Conservation (phyloP, 345 rosid species). For the Salix exigua region DNA sequence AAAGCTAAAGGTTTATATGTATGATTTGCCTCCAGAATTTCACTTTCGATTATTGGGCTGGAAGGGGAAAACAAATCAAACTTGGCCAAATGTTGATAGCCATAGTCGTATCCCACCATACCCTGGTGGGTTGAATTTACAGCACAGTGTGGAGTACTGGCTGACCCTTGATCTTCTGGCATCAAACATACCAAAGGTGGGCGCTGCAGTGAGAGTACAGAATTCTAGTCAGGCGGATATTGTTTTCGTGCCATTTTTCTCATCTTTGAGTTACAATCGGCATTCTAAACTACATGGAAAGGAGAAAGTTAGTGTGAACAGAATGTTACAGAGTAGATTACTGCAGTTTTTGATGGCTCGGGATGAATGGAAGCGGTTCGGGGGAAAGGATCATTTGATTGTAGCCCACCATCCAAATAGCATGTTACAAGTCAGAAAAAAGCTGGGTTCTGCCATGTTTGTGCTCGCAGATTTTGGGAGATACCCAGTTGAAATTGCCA, state of each 20-base stretch:
- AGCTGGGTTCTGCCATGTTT: constrained; percentile 76
- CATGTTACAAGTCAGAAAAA: constrained; percentile 30
- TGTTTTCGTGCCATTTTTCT: constrained; percentile 79
- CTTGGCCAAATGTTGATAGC: constrained; percentile 62
- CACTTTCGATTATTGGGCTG: constrained; percentile 87
- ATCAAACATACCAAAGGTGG: constrained; percentile 40
- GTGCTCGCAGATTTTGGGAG: constrained; percentile 95
- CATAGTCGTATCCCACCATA: constrained; percentile 46
- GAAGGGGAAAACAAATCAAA: constrained; percentile 50
- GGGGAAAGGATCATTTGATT: constrained; percentile 28
- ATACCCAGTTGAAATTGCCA: constrained; percentile 64
- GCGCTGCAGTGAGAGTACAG: constrained; percentile 54
- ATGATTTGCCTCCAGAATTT: constrained; percentile 74
- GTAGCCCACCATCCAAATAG: constrained; percentile 82
- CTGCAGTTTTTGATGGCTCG: constrained; percentile 21
- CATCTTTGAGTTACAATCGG: constrained; percentile 71
- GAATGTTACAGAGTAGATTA: constrained; percentile 61
- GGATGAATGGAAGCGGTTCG: constrained; percentile 25
- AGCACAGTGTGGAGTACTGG: constrained; percentile 96
- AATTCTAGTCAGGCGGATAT: constrained; percentile 63
- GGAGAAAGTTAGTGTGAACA: constrained; percentile 50
- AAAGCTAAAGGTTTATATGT: constrained; percentile 72
- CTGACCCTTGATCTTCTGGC: constrained; percentile 81
- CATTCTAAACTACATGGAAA: constrained; percentile 59
- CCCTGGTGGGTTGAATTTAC: constrained; percentile 78